Evolutionary conservation across 1,139 yeast genomes (phyloP).

Genomic region (Yamadazyma blattariae): DNA sequence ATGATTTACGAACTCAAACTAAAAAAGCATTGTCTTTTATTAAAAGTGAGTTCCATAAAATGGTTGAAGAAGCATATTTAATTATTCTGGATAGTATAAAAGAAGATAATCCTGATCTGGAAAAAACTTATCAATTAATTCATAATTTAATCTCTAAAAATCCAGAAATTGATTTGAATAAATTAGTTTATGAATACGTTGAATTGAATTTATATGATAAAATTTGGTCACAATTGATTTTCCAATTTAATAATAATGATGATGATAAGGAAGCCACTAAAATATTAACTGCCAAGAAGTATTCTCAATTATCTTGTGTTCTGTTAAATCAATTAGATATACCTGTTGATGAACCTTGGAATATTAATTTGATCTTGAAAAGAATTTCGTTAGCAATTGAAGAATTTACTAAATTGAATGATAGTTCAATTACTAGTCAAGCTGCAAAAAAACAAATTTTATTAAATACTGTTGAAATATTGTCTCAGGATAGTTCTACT

Average conservation of each 20-base stretch:
- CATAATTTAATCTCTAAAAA: slow-evolving; percentile 29
- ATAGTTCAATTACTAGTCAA: slow-evolving; percentile 47
- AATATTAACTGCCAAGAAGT: slow-evolving; percentile 29
- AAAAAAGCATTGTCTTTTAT: slow-evolving; percentile 27
- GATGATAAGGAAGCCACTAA: slow-evolving; percentile 30
- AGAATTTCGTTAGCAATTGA: slow-evolving; percentile 52
- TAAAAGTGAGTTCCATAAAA: slow-evolving; percentile 29
- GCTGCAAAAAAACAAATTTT: slow-evolving; percentile 53
- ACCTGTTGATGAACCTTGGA: slow-evolving; percentile 44
- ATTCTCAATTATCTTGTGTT: slow-evolving; percentile 46
- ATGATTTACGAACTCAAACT: slow-evolving; percentile 29
- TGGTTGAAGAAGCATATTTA: slow-evolving; percentile 36
- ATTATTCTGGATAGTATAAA: slow-evolving; percentile 43
- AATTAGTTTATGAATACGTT: slow-evolving; percentile 63
- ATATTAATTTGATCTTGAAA: slow-evolving; percentile 41
- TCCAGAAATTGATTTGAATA: slow-evolving; percentile 52
- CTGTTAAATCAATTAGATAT: slow-evolving; percentile 74
- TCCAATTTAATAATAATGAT: slow-evolving; percentile 33
- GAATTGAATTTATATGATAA: slow-evolving; percentile 66
- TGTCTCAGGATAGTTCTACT: slow-evolving; percentile 34
- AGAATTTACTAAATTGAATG: slow-evolving; percentile 50
- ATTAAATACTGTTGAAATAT: slow-evolving; percentile 48
- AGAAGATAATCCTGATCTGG: slow-evolving; percentile 34
- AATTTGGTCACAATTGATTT: slow-evolving; percentile 53
- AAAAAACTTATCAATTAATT: slow-evolving; percentile 31